phyloP scores from a whole-genome alignment of 805 yeast species.

The Zygosaccharomyces gambellarensis region DNA sequence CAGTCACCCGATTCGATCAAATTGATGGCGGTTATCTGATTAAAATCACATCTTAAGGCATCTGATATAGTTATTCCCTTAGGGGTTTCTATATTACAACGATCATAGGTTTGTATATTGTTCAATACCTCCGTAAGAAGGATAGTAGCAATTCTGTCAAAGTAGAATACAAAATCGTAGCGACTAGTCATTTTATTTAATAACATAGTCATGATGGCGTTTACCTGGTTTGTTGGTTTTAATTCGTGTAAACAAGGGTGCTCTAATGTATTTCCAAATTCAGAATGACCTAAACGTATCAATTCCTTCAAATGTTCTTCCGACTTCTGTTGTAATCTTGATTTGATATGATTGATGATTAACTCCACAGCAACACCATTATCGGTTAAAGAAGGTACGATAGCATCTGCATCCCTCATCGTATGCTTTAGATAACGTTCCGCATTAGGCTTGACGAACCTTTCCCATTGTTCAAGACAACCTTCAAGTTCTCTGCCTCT shows the following conservation, averaged over 20 bases:
- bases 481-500: slow-evolving; percentile 83
- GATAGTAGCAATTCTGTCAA: slow-evolving; percentile 73
- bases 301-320: slow-evolving; percentile 61
- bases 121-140: slow-evolving; percentile 68
- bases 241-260: slow-evolving; percentile 30
- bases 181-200: slow-evolving; percentile 50
- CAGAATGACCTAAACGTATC: slow-evolving; percentile 39
- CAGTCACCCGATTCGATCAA: slow-evolving; percentile 91
- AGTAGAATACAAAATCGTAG: slow-evolving; percentile 80
- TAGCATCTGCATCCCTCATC: slow-evolving; percentile 72
- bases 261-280: slow-evolving; percentile 12
- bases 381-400: slow-evolving; percentile 88
- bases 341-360: slow-evolving; percentile 72
- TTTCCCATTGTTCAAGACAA: slow-evolving; percentile 83
- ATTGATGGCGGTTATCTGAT: slow-evolving; percentile 64
- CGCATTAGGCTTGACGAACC: slow-evolving; percentile 89
- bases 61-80: slow-evolving; percentile 29
- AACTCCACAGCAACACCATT: slow-evolving; percentile 74
- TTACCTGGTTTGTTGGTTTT: slow-evolving; percentile 56
- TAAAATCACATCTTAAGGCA: slow-evolving; percentile 32
- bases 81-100: slow-evolving; percentile 42
- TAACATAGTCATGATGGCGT: slow-evolving; percentile 67
- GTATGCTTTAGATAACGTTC: slow-evolving; percentile 50
- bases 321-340: slow-evolving; percentile 64
- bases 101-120: slow-evolving; percentile 39